Conservation (phyloP, 1,284 basidiomycete species). For the Polyporus tsugae region DNA sequence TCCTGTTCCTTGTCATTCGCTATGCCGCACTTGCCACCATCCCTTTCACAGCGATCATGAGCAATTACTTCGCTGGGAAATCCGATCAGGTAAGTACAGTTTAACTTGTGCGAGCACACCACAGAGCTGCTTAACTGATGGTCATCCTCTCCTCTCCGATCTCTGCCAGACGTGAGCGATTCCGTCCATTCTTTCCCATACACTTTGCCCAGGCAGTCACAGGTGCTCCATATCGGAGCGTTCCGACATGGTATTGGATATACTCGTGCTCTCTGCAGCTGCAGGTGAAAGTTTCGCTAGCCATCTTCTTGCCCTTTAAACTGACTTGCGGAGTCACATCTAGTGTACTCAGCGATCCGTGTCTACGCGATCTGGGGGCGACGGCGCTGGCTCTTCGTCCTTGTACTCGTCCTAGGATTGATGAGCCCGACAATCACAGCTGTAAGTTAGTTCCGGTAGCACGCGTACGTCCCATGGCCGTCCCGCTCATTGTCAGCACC, state of each 20-base stretch:
- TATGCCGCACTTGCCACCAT: background rate
- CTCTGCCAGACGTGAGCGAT: background rate
- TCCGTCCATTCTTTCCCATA: background rate
- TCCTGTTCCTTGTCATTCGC: background rate
- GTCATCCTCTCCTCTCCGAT: background rate
- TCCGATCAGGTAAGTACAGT: background rate
- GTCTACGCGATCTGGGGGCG: background rate
- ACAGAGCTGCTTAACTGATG: background rate
- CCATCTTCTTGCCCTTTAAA: background rate
- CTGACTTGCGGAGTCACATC: background rate
- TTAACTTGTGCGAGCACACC: too few species aligned
- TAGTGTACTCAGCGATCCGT: background rate
- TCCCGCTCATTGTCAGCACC: background rate
- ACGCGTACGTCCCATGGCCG: background rate
- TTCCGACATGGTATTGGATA: background rate
- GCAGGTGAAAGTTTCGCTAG: background rate
- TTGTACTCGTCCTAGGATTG: background rate
- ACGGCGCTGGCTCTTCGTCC: background rate
- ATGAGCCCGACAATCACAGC: background rate
- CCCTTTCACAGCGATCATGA: background rate
- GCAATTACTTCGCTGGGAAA: background rate
- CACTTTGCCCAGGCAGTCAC: background rate
- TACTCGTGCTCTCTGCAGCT: background rate
- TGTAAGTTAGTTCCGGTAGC: background rate
- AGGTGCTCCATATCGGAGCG: background rate